These are phyloP conservation scores for Aethionema arabicum DNA, from an alignment of 345 rosid species.

Conservation along the genomic window DNA sequence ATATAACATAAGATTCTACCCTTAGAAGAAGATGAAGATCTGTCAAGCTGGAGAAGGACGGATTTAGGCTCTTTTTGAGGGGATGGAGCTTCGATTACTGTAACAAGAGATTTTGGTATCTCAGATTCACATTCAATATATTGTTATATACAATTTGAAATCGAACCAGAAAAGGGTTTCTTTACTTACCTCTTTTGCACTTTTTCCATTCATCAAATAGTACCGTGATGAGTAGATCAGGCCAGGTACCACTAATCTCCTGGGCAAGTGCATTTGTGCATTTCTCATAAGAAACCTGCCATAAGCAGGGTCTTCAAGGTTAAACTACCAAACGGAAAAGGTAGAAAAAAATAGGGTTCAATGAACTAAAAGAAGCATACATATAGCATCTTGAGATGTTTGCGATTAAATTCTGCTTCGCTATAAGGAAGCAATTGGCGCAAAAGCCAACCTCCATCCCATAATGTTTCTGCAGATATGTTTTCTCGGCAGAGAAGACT, in stretches of 20 bases:
- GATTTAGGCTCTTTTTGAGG: constrained; percentile 79
- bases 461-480: constrained; percentile 84
- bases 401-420: constrained; percentile 73
- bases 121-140: constrained; percentile 15
- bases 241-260: constrained; percentile 82
- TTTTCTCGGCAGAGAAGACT: constrained; percentile 80
- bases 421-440: constrained; percentile 94
- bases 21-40: constrained; percentile 38
- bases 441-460: constrained; percentile 99
- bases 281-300: constrained; percentile 70
- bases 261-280: constrained; percentile 46
- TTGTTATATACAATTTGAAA: constrained; percentile 17
- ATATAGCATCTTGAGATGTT: constrained; percentile 69
- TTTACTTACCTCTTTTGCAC: constrained; percentile 82
- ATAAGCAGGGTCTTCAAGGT: constrained; percentile 3
- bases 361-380: constrained; percentile 39
- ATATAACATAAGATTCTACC: constrained; percentile 46
- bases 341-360: not conserved
- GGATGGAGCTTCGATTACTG: constrained; percentile 88
- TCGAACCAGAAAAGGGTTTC: constrained; percentile 6
- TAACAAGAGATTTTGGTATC: constrained; percentile 27
- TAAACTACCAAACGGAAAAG: constrained; percentile 4
- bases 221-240: constrained; percentile 70
- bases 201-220: constrained; percentile 88
- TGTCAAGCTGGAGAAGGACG: constrained; percentile 63